phyloP scores from a whole-genome alignment of 495 filamentous ascomycete species.

The Aspergillus wentii region DNA sequence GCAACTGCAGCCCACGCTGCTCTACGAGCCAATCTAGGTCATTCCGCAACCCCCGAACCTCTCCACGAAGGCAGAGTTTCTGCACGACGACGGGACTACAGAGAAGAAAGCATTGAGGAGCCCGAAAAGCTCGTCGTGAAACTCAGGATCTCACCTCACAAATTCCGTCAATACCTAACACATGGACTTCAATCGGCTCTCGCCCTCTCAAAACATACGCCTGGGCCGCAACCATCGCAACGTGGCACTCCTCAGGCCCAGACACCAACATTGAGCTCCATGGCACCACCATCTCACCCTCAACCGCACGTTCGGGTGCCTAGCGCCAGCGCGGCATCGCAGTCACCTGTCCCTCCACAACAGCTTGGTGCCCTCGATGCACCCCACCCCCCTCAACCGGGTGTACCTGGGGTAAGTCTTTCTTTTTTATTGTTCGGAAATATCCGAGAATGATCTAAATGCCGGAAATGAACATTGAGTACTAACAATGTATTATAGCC shows the following conservation, averaged over 20 bases:
- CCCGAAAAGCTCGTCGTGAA: conserved; percentile 61
- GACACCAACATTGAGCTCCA: conserved; percentile 51
- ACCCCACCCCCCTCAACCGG: conserved; percentile 48
- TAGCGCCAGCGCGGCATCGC: conserved; percentile 20
- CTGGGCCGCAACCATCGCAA: conserved; percentile 41
- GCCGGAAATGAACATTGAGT: no score
- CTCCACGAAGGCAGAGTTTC: conserved; percentile 67
- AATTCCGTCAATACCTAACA: conserved; percentile 52
- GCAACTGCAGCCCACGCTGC: conserved; percentile 75
- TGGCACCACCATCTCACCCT: conserved; percentile 53
- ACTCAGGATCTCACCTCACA: conserved; percentile 62
- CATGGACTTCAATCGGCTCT: conserved; percentile 37
- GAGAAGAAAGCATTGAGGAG: conserved; percentile 71
- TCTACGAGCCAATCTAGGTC: conserved; percentile 67
- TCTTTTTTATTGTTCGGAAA: conserved; percentile 2
- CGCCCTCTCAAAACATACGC: conserved; percentile 13
- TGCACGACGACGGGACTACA: conserved; percentile 54
- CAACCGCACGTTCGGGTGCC: conserved; percentile 30
- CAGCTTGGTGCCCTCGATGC: conserved; percentile 64
- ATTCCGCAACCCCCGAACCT: conserved; percentile 86
- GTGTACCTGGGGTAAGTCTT: conserved; percentile 54
- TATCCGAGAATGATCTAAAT: no score
- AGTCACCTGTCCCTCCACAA: conserved; percentile 30
- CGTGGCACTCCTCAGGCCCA: conserved; percentile 45
- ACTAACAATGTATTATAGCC: conserved; percentile 46